Evolutionary conservation across 108 stramenopile species (phyloP).

Genomic region (Tribonema minus): DNA sequence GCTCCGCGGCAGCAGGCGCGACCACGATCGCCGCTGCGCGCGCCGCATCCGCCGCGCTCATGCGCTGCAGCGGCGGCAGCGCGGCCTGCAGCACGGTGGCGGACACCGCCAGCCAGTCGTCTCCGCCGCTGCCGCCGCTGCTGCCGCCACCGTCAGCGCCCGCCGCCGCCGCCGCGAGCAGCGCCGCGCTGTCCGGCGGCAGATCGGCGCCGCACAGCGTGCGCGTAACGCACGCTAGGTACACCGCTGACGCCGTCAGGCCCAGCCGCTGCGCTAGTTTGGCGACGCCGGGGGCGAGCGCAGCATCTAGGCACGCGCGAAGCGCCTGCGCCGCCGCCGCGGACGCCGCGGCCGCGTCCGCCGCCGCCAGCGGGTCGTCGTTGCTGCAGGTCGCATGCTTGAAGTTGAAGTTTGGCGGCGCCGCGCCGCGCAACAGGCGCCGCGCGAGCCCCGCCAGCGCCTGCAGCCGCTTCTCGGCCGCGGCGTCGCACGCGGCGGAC

Average conservation of each 20-base stretch:
- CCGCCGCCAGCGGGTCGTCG: conserved; percentile 6
- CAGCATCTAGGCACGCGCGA: not conserved
- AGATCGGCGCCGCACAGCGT: conserved; percentile 27
- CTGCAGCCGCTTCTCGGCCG: conserved; percentile 2
- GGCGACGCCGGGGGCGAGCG: conserved; percentile 3
- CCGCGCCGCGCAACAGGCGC: conserved; percentile 23
- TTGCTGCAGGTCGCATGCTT: too few relatives aligned
- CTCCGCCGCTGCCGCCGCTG: not conserved
- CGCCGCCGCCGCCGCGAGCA: conserved; percentile 5
- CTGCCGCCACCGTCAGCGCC: not conserved
- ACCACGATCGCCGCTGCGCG: too few relatives aligned
- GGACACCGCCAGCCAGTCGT: not conserved
- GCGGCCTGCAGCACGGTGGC: too few relatives aligned
- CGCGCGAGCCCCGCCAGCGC: conserved; percentile 2
- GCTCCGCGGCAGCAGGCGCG: too few relatives aligned
- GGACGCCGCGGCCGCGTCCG: conserved; percentile 5
- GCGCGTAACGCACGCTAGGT: conserved; percentile 14
- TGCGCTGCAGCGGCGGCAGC: too few relatives aligned
- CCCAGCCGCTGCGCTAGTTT: conserved; percentile 15
- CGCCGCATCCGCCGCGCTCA: too few relatives aligned
- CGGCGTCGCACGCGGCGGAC: not conserved
- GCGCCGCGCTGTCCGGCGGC: too few relatives aligned
- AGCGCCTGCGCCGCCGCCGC: conserved; percentile 10
- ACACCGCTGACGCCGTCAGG: conserved; percentile 8
- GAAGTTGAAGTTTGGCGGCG: conserved; percentile 11